A percentile compares a stretch with the other conserved stretches of the same genome.
These are phyloP conservation scores for Torrubiellomyces zombiae DNA, from an alignment of 2,329 filamentous ascomycete genomes.

Conservation along the genomic window DNA sequence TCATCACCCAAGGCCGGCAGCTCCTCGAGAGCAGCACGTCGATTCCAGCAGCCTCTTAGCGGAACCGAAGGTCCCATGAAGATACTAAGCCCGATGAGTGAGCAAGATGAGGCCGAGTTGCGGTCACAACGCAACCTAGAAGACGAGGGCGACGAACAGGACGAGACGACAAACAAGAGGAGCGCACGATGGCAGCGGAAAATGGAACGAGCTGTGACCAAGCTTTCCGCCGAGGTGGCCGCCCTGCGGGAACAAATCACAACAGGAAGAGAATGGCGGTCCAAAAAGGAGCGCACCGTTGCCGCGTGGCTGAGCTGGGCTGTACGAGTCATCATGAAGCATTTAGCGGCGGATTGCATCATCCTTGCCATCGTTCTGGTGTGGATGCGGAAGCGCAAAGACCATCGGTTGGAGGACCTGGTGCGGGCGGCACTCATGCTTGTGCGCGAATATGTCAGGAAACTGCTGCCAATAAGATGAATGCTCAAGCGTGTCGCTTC, in stretches of 20 bases:
- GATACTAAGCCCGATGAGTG: conserved; percentile 71
- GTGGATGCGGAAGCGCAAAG: conserved; percentile 57
- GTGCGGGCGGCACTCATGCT: conserved; percentile 46
- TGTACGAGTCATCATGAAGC: conserved; percentile 53
- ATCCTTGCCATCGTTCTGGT: conserved; percentile 49
- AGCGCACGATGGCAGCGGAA: conserved; percentile 57
- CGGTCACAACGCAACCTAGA: conserved; percentile 32
- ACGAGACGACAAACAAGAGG: conserved; percentile 19
- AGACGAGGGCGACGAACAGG: conserved; percentile 27
- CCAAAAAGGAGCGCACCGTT: conserved; percentile 45
- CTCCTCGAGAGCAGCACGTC: conserved; percentile 16
- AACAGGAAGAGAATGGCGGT: conserved; percentile 53
- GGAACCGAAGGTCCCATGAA: conserved; percentile 43
- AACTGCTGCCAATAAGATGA: conserved; percentile 41
- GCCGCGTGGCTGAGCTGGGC: conserved; percentile 57
- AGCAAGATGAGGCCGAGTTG: conserved; percentile 53
- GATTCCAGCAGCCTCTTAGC: conserved; percentile 28
- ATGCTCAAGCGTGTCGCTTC: neutral
- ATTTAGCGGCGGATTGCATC: conserved; percentile 55
- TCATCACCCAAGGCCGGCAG: conserved; percentile 34
- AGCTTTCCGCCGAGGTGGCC: conserved; percentile 82
- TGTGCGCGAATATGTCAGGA: conserved; percentile 40
- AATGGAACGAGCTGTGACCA: conserved; percentile 72
- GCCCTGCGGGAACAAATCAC: conserved; percentile 84
- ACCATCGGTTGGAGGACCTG: conserved; percentile 57